These are phyloP conservation scores for Eucalyptus decipiens DNA, from an alignment of 345 rosid species.

Conservation along the genomic window DNA sequence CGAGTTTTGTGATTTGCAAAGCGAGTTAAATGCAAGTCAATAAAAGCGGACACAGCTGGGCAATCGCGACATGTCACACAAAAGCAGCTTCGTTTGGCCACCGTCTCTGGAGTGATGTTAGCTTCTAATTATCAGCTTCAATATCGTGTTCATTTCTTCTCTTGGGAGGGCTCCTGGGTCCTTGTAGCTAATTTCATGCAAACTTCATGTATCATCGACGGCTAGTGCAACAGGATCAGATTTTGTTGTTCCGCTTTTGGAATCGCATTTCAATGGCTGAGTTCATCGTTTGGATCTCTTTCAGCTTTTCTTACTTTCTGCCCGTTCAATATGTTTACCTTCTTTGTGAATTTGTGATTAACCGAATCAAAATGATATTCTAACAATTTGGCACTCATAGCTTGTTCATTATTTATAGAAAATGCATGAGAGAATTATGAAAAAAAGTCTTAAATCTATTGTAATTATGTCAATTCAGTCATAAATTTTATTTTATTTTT, in stretches of 20 bases:
- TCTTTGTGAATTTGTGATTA: not conserved
- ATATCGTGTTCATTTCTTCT: not conserved
- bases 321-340: not conserved
- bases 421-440: fast-evolving
- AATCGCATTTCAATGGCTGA: not conserved
- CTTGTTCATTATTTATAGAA: too few relatives aligned
- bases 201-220: not conserved
- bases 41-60: too few relatives aligned
- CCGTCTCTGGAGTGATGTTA: not conserved
- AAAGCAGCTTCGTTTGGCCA: not conserved
- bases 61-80: too few relatives aligned
- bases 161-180: not conserved
- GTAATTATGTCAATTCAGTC: fast-evolving
- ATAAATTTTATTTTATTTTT: too few relatives aligned
- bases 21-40: too few relatives aligned
- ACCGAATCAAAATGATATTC: not conserved
- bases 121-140: not conserved
- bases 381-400: not conserved
- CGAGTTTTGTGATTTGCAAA: too few relatives aligned
- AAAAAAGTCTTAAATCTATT: fast-evolving
- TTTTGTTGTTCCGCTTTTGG: not conserved
- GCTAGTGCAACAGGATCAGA: not conserved
- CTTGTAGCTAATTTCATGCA: not conserved
- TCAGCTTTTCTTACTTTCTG: not conserved
- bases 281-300: not conserved